These are phyloP conservation scores for Coniochaeta sp. DNA, from an alignment of 2,329 filamentous ascomycete genomes.

Conservation along the genomic window DNA sequence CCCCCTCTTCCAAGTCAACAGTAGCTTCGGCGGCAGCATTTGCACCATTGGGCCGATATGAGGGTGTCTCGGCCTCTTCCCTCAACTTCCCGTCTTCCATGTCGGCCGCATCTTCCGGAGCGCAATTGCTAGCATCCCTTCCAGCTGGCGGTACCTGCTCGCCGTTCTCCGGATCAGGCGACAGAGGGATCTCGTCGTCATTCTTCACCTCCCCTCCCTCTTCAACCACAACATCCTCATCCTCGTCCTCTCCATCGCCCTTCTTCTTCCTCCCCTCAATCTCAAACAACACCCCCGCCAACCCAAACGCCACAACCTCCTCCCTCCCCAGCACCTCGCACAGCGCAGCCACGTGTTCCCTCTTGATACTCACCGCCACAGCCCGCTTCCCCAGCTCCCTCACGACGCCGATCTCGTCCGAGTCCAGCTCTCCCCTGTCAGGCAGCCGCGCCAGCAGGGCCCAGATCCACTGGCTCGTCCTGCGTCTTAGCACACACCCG, in stretches of 20 bases:
- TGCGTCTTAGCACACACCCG: slow-evolving; percentile 51
- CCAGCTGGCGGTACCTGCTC: too few species aligned
- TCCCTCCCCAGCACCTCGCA: slow-evolving; percentile 28
- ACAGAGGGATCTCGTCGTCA: not conserved
- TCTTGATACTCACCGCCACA: slow-evolving; percentile 49
- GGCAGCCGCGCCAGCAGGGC: slow-evolving; percentile 69
- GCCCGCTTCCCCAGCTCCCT: slow-evolving; percentile 76
- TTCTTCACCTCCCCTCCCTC: slow-evolving; percentile 1
- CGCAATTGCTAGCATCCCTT: too few species aligned
- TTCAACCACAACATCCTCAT: slow-evolving; percentile 16
- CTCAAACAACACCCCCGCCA: slow-evolving; percentile 24
- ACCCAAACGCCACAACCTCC: slow-evolving; percentile 15
- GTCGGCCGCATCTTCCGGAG: too few species aligned
- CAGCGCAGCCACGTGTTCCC: slow-evolving; percentile 45
- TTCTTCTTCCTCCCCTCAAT: slow-evolving; percentile 26
- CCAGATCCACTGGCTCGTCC: slow-evolving; percentile 81
- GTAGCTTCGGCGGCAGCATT: slow-evolving; percentile 24
- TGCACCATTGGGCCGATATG: not conserved
- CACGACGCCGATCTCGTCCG: slow-evolving; percentile 67
- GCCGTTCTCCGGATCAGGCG: slow-evolving; percentile 19
- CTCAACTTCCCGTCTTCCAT: too few species aligned
- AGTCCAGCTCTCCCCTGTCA: slow-evolving; percentile 66
- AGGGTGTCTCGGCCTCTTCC: too few species aligned
- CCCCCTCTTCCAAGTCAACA: slow-evolving; percentile 29
- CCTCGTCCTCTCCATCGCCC: slow-evolving; percentile 20